phyloP scores from a whole-genome alignment of 495 filamentous ascomycete species.

The Annulohypoxylon nitens region DNA sequence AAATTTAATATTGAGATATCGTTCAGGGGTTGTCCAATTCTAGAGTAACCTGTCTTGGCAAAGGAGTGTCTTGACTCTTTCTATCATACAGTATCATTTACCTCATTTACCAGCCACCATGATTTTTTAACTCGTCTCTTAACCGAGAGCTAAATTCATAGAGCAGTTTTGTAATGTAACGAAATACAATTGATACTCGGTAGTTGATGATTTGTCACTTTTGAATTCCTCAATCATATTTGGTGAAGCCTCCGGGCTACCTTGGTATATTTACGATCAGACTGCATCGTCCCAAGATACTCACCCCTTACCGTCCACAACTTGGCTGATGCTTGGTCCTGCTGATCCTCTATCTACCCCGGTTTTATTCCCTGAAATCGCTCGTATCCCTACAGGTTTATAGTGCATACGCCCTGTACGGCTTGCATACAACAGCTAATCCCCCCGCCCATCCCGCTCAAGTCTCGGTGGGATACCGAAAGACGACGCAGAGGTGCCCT shows the following conservation, averaged over 20 bases:
- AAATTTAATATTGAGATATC: not conserved
- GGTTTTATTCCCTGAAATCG: conserved; percentile 7
- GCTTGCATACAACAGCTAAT: not conserved
- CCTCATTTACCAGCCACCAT: conserved; percentile 20
- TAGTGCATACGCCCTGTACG: not conserved
- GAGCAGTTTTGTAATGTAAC: not conserved
- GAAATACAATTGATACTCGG: no score
- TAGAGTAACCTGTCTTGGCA: conserved; percentile 26
- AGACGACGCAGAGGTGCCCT: not conserved
- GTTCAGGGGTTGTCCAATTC: conserved; percentile 12
- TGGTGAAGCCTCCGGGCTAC: not conserved
- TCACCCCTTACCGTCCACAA: not conserved
- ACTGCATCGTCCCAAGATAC: not conserved
- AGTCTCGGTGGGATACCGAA: conserved; percentile 15
- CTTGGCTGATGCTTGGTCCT: not conserved
- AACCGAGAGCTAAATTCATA: not conserved
- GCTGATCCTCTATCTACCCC: conserved; percentile 3
- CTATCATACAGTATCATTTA: conserved; percentile 6
- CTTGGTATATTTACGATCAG: not conserved
- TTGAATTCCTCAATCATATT: conserved; percentile 2
- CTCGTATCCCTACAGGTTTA: conserved; percentile 15
- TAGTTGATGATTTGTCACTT: not conserved
- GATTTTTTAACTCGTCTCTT: conserved; percentile 9
- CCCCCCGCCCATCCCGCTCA: conserved; percentile 5
- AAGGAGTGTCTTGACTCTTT: conserved; percentile 1